Evolutionary conservation across 495 filamentous ascomycete genomes (phyloP).

Genomic region (Cercophora sp.): DNA sequence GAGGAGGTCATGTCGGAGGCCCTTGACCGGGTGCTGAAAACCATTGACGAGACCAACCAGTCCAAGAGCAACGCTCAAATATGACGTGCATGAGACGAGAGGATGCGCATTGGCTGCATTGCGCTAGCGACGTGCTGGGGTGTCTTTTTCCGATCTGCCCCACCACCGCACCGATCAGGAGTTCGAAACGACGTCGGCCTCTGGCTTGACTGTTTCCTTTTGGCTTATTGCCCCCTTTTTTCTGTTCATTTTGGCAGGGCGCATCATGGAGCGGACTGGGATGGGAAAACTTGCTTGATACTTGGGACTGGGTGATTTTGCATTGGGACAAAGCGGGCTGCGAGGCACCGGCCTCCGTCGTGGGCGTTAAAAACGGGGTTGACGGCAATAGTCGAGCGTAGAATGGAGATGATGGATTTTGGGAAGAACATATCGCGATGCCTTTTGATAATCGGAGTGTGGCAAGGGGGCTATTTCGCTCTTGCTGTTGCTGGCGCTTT

Average conservation of each 20-base stretch:
- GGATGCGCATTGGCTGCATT: conserved; percentile 4
- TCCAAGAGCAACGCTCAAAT: conserved; percentile 1
- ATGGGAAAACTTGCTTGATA: background rate
- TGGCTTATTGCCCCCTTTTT: background rate
- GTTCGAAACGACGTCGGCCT: conserved; percentile 2
- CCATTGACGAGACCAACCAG: conserved; percentile 30
- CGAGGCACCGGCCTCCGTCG: background rate
- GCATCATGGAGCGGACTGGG: background rate
- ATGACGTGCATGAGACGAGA: conserved; percentile 4
- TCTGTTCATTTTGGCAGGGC: background rate
- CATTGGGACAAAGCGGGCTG: background rate
- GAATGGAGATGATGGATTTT: no score
- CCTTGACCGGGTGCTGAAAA: conserved; percentile 46
- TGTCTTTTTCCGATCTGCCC: background rate
- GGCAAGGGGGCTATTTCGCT: background rate
- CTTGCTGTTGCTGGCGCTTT: background rate
- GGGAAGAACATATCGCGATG: no score
- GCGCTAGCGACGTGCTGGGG: background rate
- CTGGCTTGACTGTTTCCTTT: background rate
- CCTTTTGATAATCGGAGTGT: background rate
- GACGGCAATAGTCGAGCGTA: no score
- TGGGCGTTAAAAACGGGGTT: conserved; percentile 8
- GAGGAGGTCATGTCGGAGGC: conserved; percentile 66
- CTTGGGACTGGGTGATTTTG: background rate
- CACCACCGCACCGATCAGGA: conserved; percentile 1